A percentile compares a stretch with the other conserved stretches of the same genome.
phyloP scores from a whole-genome alignment of 2,329 filamentous ascomycete species.

The Trichoderma sp. region DNA sequence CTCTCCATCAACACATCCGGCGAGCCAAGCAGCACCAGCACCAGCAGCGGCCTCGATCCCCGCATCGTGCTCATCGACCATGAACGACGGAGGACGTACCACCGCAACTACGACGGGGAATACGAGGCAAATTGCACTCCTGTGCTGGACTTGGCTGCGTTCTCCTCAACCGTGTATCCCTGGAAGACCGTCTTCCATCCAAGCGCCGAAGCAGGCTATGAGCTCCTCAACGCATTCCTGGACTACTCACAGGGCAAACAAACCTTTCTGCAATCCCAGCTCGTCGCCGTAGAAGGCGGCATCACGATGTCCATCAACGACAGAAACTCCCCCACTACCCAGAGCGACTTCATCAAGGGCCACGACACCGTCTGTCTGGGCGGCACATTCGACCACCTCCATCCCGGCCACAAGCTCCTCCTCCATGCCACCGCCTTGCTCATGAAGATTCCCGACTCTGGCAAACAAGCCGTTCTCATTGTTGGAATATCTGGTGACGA shows the following conservation, averaged over 20 bases:
- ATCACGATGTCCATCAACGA: conserved; percentile 43
- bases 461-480: conserved; percentile 60
- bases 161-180: conserved; percentile 55
- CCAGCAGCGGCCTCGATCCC: conserved; percentile 74
- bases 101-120: conserved; percentile 38
- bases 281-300: conserved; percentile 55
- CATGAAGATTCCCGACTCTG: conserved; percentile 53
- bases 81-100: conserved; percentile 40
- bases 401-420: conserved; percentile 93
- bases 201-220: conserved; percentile 64
- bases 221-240: conserved; percentile 54
- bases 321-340: background rate
- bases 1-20: conserved; percentile 59
- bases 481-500: conserved; percentile 89
- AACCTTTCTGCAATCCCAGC: conserved; percentile 51
- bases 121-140: conserved; percentile 49
- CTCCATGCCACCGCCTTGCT: conserved; percentile 83
- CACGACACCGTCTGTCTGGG: conserved; percentile 68
- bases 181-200: conserved; percentile 69
- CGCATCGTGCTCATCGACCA: conserved; percentile 74
- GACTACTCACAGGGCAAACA: conserved; percentile 50
- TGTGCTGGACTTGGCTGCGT: conserved; percentile 53
- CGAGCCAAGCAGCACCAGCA: conserved; percentile 51
- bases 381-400: conserved; percentile 95
- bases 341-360: conserved; percentile 23